Base-by-base conservation (phyloP, 352 stramenopile species). In the Pythium oligandrum region DNA sequence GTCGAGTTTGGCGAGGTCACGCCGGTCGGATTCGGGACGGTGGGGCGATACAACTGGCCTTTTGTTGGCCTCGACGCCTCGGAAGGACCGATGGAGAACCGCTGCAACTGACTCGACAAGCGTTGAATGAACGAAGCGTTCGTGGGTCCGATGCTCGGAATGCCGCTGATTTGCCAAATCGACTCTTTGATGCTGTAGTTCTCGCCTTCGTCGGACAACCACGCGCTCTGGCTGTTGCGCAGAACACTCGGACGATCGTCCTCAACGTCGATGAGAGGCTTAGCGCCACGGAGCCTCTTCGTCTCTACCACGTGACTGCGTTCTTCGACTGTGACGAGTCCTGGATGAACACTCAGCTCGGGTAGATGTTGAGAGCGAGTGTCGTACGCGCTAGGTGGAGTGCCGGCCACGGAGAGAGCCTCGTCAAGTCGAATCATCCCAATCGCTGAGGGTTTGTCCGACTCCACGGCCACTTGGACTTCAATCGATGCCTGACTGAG, bases 1-100 rank as follows among this genome's bases (percentile, higher is more conserved):
- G 69, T 55, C 5, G 71, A 86, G 42, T 73, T 61, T 4, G 75
- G 75, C 6, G 75, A 86, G 26, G 75, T 83, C 9, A 68, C 9
- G 11, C 56, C 57, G 12, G 51, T 40, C 17, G 34, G 51, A 34
- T 59, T 51, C 1, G 53, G 47, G 34, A 4, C 36, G 34, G 39
- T 56, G 12, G 59, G 62, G 7, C 57, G 55, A 31, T 57, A 49
- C 26, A 81, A 61, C 40, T 71, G 57, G 17, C 17, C 17, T 26
- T 26, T 26, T 26, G 17, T 26, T 26, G 1, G 46, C 49, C 17
- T 56, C 46, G 4, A 61, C 65, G 2, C 70, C 63, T 32, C 57
- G 69, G 11, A 82, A 52, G 8, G 69, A 78, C 34, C 55, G 75
- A 11, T 66, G 31, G 75, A 85, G 32, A 76, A 55, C 7, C 60